Evolutionary conservation across 2,329 filamentous ascomycete species (phyloP).

Genomic region (Westerdykella aurantiaca): DNA sequence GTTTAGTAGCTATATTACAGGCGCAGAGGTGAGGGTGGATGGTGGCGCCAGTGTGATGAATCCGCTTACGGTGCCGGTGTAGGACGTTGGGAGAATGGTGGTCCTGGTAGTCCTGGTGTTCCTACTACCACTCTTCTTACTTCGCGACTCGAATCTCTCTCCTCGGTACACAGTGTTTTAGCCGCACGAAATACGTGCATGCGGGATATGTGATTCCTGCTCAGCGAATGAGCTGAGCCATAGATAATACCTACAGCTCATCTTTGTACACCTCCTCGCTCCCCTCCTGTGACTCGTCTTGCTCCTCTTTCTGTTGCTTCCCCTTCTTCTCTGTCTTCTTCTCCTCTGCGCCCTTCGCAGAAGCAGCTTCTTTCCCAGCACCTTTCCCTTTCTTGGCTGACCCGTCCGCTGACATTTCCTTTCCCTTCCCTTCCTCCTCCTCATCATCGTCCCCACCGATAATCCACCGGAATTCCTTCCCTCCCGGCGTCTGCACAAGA

Average conservation of each 20-base stretch:
- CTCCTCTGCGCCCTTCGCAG: conserved; percentile 7
- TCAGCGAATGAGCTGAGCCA: neutral
- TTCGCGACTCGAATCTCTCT: no score
- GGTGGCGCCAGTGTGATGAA: conserved; percentile 49
- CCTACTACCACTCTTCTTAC: no score
- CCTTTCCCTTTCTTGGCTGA: conserved; percentile 35
- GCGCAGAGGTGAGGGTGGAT: conserved; percentile 57
- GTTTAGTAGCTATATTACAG: conserved; percentile 58
- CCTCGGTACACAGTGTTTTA: no score
- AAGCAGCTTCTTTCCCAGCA: conserved; percentile 36
- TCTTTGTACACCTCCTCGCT: conserved; percentile 40
- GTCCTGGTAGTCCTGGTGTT: no score
- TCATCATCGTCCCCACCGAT: conserved; percentile 56
- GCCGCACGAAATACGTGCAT: neutral
- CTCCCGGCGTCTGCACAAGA: conserved; percentile 63
- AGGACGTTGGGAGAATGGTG: conserved; percentile 1
- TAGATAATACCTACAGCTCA: conserved; percentile 26
- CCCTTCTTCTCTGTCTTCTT: conserved; percentile 5
- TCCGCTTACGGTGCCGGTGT: conserved; percentile 35
- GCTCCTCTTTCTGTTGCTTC: conserved; percentile 12
- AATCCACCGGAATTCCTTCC: conserved; percentile 63
- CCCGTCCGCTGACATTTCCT: conserved; percentile 17
- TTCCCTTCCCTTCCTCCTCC: conserved; percentile 27
- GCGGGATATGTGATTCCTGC: neutral
- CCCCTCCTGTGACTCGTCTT: conserved; percentile 27